Percentiles rank a stretch among this genome's conserved stretches.
These are phyloP conservation scores for Casuarina equisetifolia DNA, from an alignment of 306 rosid genomes.

Conservation along the genomic window DNA sequence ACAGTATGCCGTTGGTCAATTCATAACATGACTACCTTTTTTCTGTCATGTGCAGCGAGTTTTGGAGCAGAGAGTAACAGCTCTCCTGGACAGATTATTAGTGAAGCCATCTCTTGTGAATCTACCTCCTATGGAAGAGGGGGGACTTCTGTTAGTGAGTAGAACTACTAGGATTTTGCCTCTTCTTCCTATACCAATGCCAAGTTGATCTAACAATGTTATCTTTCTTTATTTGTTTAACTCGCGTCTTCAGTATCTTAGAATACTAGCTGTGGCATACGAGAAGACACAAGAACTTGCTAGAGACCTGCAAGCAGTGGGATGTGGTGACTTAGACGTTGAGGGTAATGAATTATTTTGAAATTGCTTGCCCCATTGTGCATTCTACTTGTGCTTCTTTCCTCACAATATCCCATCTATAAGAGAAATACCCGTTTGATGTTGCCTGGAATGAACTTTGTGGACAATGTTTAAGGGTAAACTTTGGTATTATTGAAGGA, in stretches of 20 bases:
- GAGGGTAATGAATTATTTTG: slow-evolving; percentile 62
- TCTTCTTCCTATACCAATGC: slow-evolving; percentile 19
- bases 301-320: slow-evolving; percentile 81
- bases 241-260: slow-evolving; percentile 79
- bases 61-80: slow-evolving; percentile 88
- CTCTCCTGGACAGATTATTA: slow-evolving; percentile 83
- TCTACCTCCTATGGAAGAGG: slow-evolving; percentile 92
- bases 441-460: neutral
- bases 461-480: neutral
- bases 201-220: slow-evolving; percentile 17
- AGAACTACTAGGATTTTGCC: slow-evolving; percentile 21
- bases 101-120: slow-evolving; percentile 89
- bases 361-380: neutral
- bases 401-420: neutral
- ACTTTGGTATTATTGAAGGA: neutral
- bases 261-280: slow-evolving; percentile 98
- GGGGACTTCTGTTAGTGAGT: slow-evolving; percentile 94
- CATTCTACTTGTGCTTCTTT: neutral
- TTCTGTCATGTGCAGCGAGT: slow-evolving; percentile 70
- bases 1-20: neutral
- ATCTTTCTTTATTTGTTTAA: slow-evolving; percentile 35
- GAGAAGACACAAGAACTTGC: slow-evolving; percentile 98
- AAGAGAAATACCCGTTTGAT: slow-evolving; percentile 10
- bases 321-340: slow-evolving; percentile 98
- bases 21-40: neutral